Conservation (phyloP, 345 rosid genomes). For the Arabis hirsuta region DNA sequence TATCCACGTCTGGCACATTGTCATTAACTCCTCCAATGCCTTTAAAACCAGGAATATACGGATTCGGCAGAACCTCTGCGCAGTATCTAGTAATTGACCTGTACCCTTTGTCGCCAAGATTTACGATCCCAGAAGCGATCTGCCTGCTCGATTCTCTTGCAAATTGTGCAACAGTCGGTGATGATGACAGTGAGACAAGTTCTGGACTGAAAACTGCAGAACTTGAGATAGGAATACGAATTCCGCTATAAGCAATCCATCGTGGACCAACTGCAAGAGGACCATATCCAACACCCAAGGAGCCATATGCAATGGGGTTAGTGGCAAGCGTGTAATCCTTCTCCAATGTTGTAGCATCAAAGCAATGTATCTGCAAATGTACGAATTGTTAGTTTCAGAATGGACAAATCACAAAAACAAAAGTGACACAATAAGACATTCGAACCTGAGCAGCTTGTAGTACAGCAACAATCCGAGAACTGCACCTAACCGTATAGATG, state of each 20-base stretch:
- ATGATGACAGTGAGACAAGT: conserved; percentile 53
- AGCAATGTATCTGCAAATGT: conserved; percentile 83
- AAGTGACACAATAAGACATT: conserved; percentile 2
- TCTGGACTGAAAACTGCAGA: conserved; percentile 67
- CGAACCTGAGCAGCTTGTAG: conserved; percentile 81
- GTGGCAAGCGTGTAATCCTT: conserved; percentile 67
- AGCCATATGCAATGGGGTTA: conserved; percentile 57
- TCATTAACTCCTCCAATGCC: conserved; percentile 58
- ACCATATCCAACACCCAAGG: conserved; percentile 79
- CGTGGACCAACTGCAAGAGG: conserved; percentile 96
- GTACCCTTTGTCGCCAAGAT: conserved; percentile 84
- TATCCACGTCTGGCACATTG: conserved; percentile 64
- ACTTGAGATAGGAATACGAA: conserved; percentile 57
- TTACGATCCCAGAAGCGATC: conserved; percentile 84
- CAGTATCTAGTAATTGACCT: conserved; percentile 71
- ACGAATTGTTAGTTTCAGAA: conserved; percentile 21
- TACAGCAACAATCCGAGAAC: conserved; percentile 87
- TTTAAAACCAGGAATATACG: conserved; percentile 65
- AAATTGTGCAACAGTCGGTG: conserved; percentile 67
- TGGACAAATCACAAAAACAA: conserved; percentile 7
- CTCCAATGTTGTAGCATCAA: conserved; percentile 65
- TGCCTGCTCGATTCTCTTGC: conserved; percentile 95
- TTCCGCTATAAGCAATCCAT: conserved; percentile 95
- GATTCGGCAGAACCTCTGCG: conserved; percentile 76
- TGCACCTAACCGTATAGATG: conserved; percentile 84